These are phyloP conservation scores for Artemisia argyi DNA, from an alignment of 129 eudicot genomes.

Conservation along the genomic window DNA sequence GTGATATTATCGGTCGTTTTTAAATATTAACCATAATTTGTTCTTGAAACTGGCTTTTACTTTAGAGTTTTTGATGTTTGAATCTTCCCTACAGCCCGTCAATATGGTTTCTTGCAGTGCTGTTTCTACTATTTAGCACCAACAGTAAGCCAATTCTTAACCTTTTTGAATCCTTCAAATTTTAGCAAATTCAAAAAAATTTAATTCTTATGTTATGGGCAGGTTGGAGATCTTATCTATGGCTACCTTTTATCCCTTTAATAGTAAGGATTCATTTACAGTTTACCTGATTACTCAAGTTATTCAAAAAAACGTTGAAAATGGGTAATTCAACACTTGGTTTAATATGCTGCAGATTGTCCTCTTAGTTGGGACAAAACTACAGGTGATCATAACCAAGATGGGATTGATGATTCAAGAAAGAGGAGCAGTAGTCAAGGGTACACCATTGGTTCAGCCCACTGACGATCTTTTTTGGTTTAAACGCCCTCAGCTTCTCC, in stretches of 20 bases:
- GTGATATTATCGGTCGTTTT: slow-evolving; percentile 20
- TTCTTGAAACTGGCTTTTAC: slow-evolving; percentile 10
- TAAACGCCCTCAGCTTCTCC: slow-evolving; percentile 55
- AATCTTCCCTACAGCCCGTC: slow-evolving; percentile 50
- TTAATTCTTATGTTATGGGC: slow-evolving; percentile 5
- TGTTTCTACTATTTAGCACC: slow-evolving; percentile 67
- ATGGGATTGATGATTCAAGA: slow-evolving; percentile 57
- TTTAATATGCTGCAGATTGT: slow-evolving; percentile 38
- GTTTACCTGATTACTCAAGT: neutral
- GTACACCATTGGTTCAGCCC: slow-evolving; percentile 52
- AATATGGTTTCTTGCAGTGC: slow-evolving; percentile 70
- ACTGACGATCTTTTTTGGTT: slow-evolving; percentile 66
- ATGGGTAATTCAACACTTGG: slow-evolving; percentile 8
- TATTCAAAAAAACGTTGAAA: slow-evolving; percentile 1
- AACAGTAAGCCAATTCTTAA: slow-evolving; percentile 40
- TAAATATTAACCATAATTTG: neutral
- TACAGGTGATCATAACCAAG: slow-evolving; percentile 57
- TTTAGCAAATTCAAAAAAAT: slow-evolving; percentile 5
- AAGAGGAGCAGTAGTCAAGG: slow-evolving; percentile 47
- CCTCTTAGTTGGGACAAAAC: slow-evolving; percentile 64
- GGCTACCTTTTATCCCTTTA: slow-evolving; percentile 63
- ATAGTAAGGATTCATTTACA: slow-evolving; percentile 44
- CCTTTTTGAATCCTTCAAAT: slow-evolving; percentile 7
- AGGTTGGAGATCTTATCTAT: slow-evolving; percentile 59
- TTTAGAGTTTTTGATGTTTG: neutral